phyloP scores from a whole-genome alignment of 176 grass and related monocot genomes.

The Bromus sterilis region DNA sequence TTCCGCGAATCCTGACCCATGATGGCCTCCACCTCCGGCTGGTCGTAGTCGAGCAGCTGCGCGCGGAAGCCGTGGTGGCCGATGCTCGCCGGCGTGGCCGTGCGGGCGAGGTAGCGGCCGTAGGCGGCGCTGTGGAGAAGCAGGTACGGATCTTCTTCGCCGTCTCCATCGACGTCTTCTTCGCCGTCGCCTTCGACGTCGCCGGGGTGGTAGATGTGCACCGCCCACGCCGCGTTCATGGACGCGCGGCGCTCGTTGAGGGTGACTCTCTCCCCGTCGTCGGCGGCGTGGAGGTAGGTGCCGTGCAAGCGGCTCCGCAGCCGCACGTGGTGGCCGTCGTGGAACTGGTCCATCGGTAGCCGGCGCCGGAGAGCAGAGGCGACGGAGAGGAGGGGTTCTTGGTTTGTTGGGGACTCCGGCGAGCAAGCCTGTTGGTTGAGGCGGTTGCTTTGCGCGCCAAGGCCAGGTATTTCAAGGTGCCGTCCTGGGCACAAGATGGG shows the following conservation, averaged over 20 bases:
- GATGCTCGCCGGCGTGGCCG: neutral
- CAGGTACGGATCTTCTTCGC: neutral
- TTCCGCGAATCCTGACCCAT: neutral
- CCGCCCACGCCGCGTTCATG: neutral
- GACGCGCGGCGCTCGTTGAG: neutral
- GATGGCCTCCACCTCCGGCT: neutral
- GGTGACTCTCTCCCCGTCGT: neutral
- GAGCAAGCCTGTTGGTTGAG: too few relatives aligned
- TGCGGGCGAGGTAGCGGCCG: neutral
- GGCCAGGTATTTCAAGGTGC: too few relatives aligned
- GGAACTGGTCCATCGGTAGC: neutral
- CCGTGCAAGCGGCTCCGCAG: neutral
- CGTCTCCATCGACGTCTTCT: neutral
- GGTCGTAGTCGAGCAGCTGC: neutral
- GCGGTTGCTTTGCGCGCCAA: too few relatives aligned
- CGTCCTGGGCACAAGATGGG: too few relatives aligned
- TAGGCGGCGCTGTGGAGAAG: constrained; percentile 13
- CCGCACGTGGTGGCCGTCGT: neutral
- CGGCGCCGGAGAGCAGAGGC: neutral
- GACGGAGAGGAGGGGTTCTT: neutral
- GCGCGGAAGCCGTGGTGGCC: neutral
- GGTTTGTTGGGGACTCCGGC: neutral
- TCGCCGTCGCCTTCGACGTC: too few relatives aligned
- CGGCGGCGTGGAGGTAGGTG: constrained; percentile 3
- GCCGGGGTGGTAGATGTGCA: neutral